These are phyloP conservation scores for Solanum tarijense DNA, from an alignment of 257 asterid genomes.

Conservation along the genomic window DNA sequence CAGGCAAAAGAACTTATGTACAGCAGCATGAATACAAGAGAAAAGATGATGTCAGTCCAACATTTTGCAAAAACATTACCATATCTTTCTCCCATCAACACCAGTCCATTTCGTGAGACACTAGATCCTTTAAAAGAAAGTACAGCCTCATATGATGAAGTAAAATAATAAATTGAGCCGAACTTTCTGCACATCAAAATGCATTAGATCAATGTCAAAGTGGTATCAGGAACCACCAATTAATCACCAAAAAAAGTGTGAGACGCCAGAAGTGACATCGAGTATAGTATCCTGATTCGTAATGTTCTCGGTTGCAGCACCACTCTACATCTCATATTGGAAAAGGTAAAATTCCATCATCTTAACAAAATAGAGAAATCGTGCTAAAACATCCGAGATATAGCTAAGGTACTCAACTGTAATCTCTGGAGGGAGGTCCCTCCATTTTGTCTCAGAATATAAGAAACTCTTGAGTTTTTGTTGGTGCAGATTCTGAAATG, in stretches of 20 bases:
- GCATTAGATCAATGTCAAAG: too few relatives aligned
- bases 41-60: background rate
- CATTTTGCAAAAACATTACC: background rate
- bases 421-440: background rate
- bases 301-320: constrained; percentile 7
- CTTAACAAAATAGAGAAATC: too few relatives aligned
- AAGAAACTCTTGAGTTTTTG: too few relatives aligned
- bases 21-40: background rate
- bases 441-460: too few relatives aligned
- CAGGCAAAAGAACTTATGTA: background rate
- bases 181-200: background rate
- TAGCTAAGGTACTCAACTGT: background rate
- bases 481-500: too few relatives aligned
- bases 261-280: background rate
- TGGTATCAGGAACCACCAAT: too few relatives aligned
- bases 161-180: background rate
- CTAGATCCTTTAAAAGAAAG: background rate
- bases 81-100: background rate
- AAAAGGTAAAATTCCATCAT: too few relatives aligned
- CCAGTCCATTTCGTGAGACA: background rate
- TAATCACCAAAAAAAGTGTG: too few relatives aligned
- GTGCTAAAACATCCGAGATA: too few relatives aligned
- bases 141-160: background rate
- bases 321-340: background rate
- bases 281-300: background rate